A percentile compares a stretch with the other conserved stretches of the same genome.
phyloP scores from a whole-genome alignment of 176 grass and related monocot species.

The Bothriochloa decipiens region DNA sequence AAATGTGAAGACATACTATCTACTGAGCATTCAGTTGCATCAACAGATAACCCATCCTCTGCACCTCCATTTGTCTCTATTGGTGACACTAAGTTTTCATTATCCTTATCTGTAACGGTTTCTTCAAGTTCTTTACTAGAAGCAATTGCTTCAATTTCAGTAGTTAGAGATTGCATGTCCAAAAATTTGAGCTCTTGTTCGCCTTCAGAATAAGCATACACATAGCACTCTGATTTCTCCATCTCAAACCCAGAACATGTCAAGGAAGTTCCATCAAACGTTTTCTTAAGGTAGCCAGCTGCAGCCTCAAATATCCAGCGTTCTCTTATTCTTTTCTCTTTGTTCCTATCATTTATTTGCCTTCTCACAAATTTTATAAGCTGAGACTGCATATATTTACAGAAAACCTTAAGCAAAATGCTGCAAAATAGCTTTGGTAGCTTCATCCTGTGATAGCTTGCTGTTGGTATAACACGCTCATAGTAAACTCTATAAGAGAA shows the following conservation, averaged over 20 bases:
- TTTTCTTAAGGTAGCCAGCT: constrained; percentile 68
- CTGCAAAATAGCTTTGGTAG: constrained; percentile 46
- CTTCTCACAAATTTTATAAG: constrained; percentile 46
- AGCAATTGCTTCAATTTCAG: constrained; percentile 52
- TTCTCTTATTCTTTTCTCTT: constrained; percentile 53
- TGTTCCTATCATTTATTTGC: constrained; percentile 71
- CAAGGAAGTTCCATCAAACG: constrained; percentile 53
- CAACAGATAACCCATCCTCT: constrained; percentile 26
- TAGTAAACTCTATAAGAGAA: constrained; percentile 30
- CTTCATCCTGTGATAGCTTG: constrained; percentile 40
- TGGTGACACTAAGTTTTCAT: constrained; percentile 3
- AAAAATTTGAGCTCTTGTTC: constrained; percentile 43
- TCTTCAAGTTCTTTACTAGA: constrained; percentile 34
- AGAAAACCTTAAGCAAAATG: constrained; percentile 44
- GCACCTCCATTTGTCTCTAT: constrained; percentile 23
- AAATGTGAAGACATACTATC: constrained; percentile 32
- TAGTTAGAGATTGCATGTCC: constrained; percentile 47
- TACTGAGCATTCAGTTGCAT: constrained; percentile 20
- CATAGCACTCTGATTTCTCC: constrained; percentile 48
- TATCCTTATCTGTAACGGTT: constrained; percentile 22
- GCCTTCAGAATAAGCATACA: constrained; percentile 34
- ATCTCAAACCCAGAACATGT: constrained; percentile 47
- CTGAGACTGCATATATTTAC: constrained; percentile 54
- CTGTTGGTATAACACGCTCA: constrained; percentile 33
- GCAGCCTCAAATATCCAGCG: constrained; percentile 65